Percentiles rank a stretch among this genome's conserved stretches.
Conservation (phyloP, 202 grass and related monocot species). For the Eragrostis tef region DNA sequence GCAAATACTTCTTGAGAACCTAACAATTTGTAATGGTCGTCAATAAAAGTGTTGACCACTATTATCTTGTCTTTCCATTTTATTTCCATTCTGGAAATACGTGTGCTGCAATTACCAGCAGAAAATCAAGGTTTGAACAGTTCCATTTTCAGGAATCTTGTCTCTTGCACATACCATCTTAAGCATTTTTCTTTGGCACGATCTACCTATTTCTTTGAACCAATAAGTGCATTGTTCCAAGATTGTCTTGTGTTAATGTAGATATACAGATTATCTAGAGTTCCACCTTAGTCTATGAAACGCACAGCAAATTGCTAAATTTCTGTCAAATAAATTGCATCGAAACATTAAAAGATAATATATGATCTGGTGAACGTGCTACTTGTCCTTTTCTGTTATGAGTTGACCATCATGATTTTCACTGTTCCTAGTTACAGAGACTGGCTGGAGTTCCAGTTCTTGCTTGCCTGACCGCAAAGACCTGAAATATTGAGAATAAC, state of each 20-base stretch:
- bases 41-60: constrained; percentile 24
- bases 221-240: not conserved
- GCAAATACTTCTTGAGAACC: not conserved
- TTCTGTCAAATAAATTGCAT: not conserved
- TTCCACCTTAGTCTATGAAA: constrained; percentile 15
- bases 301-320: not conserved
- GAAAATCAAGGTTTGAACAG: not conserved
- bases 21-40: constrained; percentile 26
- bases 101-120: not conserved
- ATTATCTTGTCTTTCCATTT: not conserved
- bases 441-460: constrained; percentile 49
- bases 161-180: not conserved
- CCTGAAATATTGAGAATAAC: constrained; percentile 8
- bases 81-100: not conserved
- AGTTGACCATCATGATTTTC: constrained; percentile 14
- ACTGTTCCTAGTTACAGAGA: not conserved
- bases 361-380: not conserved
- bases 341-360: not conserved
- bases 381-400: constrained; percentile 42
- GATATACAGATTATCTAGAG: not conserved
- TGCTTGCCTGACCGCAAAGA: constrained; percentile 40
- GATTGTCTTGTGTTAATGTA: not conserved
- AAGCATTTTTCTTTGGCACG: not conserved
- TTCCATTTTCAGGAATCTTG: not conserved
- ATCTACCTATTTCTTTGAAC: not conserved